Conservation (phyloP, 2,329 filamentous ascomycete species). For the Penicillium sp. region DNA sequence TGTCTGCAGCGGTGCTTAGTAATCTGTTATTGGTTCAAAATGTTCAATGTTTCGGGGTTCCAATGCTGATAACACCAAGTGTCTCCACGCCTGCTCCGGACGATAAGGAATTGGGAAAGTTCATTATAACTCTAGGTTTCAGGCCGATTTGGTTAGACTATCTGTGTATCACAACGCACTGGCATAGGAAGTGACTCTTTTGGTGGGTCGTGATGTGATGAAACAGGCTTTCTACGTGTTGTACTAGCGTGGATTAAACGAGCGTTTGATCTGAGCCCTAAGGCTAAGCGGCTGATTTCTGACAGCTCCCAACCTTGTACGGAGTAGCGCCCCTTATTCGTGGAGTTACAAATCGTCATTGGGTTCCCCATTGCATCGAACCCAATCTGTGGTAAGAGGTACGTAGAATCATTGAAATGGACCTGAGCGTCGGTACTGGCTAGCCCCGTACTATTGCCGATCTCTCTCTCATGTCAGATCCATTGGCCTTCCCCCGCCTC, state of each 20-base stretch:
- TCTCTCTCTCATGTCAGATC: constrained; percentile 16
- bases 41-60: not conserved
- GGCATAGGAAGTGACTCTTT: not conserved
- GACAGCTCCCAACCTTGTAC: constrained; percentile 16
- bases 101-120: not conserved
- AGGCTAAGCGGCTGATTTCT: constrained; percentile 4
- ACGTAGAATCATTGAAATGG: not conserved
- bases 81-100: too few species aligned
- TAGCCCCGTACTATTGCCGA: constrained; percentile 9
- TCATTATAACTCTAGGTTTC: not conserved
- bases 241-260: not conserved
- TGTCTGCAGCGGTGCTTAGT: not conserved
- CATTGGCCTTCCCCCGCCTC: not conserved
- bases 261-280: constrained; percentile 6
- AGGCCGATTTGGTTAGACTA: not conserved
- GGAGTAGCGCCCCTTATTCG: not conserved
- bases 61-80: not conserved
- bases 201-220: not conserved
- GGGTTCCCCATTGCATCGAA: not conserved
- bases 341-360: not conserved
- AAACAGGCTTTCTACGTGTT: not conserved
- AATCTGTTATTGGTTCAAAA: not conserved
- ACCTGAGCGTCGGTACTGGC: not conserved
- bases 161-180: constrained; percentile 7
- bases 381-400: not conserved